Evolutionary conservation across 1,284 basidiomycete species (phyloP).

Genomic region (Xerocomus amazonicus): DNA sequence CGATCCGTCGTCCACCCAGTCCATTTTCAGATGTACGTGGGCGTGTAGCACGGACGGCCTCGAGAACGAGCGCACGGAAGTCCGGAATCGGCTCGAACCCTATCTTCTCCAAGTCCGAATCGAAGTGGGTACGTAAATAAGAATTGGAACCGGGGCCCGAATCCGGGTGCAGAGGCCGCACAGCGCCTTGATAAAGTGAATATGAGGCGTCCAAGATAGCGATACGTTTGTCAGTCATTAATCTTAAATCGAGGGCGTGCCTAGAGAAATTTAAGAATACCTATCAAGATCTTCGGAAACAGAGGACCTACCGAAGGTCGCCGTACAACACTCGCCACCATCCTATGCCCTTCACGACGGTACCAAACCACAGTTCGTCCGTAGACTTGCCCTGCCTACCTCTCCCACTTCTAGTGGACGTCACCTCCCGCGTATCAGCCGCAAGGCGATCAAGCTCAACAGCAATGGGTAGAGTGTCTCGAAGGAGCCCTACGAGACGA

Average conservation of each 20-base stretch:
- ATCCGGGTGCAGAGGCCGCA: not conserved
- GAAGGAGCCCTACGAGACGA: constrained; percentile 60
- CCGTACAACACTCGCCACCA: constrained; percentile 77
- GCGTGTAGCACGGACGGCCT: constrained; percentile 31
- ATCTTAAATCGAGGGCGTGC: constrained; percentile 74
- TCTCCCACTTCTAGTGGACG: no score
- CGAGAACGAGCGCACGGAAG: constrained; percentile 48
- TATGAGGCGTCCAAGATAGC: constrained; percentile 66
- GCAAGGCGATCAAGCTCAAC: constrained; percentile 64
- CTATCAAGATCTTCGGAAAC: not conserved
- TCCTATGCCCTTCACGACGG: constrained; percentile 70
- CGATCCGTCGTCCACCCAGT: constrained; percentile 33
- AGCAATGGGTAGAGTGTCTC: constrained; percentile 72
- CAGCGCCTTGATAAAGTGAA: constrained; percentile 44
- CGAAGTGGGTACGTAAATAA: not conserved
- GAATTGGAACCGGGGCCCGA: not conserved
- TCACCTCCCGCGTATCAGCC: constrained; percentile 13
- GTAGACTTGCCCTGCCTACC: constrained; percentile 5
- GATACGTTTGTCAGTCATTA: constrained; percentile 63
- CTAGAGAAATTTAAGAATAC: constrained; percentile 32
- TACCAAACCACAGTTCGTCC: constrained; percentile 47
- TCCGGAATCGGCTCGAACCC: constrained; percentile 60
- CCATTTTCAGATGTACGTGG: constrained; percentile 8
- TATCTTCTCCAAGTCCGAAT: constrained; percentile 23
- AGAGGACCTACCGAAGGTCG: constrained; percentile 47